Conservation (phyloP, 2,329 filamentous ascomycete genomes). For the Coniochaeta ligniaria region DNA sequence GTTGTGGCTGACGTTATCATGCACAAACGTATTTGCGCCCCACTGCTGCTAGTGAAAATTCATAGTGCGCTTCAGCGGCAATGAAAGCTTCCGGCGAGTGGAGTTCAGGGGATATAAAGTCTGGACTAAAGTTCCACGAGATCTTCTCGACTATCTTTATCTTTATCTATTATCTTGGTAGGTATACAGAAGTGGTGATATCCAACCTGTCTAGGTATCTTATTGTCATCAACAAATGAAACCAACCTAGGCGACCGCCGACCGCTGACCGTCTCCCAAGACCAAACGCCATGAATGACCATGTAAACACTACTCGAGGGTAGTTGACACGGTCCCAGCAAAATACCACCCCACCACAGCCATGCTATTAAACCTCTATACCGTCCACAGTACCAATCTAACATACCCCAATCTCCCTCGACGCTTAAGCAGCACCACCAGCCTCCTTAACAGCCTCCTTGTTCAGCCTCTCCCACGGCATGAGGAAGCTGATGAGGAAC, state of each 20-base stretch:
- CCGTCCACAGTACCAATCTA: neutral
- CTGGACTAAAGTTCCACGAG: neutral
- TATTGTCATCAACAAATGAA: neutral
- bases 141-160: neutral
- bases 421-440: neutral
- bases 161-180: neutral
- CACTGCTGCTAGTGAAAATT: no score
- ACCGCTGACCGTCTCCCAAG: neutral
- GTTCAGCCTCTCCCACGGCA: slow-evolving; percentile 18
- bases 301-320: neutral
- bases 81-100: neutral
- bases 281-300: neutral
- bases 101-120: neutral
- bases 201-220: neutral
- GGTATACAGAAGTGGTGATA: neutral
- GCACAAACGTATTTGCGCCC: no score
- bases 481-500: slow-evolving; percentile 18
- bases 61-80: no score
- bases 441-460: slow-evolving; percentile 1
- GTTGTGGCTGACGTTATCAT: neutral
- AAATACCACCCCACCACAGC: neutral
- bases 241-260: neutral
- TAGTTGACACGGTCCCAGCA: neutral
- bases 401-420: neutral
- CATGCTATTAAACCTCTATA: neutral